Conservation (phyloP, 805 yeast species). For the Sugiyamaella valdiviana region DNA sequence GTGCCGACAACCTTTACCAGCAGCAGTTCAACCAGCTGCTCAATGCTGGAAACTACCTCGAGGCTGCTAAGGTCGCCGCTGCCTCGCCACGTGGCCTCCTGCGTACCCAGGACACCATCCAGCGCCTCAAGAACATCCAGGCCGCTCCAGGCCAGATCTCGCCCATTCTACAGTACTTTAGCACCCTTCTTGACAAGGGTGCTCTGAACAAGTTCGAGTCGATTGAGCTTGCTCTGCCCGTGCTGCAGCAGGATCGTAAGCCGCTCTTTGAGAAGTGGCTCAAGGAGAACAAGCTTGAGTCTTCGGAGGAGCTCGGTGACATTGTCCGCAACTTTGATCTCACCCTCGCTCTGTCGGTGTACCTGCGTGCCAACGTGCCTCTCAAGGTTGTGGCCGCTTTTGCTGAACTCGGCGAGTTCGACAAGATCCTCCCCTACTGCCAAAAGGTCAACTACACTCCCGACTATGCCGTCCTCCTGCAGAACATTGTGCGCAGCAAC, state of each 20-base stretch:
- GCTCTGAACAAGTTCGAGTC: slow-evolving; percentile 89
- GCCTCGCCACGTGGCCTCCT: slow-evolving; percentile 72
- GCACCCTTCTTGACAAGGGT: slow-evolving; percentile 86
- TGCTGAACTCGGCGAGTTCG: slow-evolving; percentile 95
- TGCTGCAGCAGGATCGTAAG: slow-evolving; percentile 88
- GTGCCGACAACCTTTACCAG: slow-evolving; percentile 86
- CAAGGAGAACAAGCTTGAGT: slow-evolving; percentile 87
- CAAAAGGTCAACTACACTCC: slow-evolving; percentile 84
- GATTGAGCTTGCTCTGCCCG: slow-evolving; percentile 90
- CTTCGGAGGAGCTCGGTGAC: slow-evolving; percentile 97
- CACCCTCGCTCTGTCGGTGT: slow-evolving; percentile 83
- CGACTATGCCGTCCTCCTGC: slow-evolving; percentile 82
- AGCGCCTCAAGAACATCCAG: slow-evolving; percentile 82
- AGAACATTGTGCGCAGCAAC: slow-evolving; percentile 81
- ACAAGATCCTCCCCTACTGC: slow-evolving; percentile 90
- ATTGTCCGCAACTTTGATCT: slow-evolving; percentile 83
- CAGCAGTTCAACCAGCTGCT: slow-evolving; percentile 88
- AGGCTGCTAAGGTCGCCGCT: slow-evolving; percentile 96
- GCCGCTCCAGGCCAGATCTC: slow-evolving; percentile 93
- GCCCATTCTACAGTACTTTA: slow-evolving; percentile 88
- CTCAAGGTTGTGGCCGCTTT: slow-evolving; percentile 84
- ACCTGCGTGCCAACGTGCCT: slow-evolving; percentile 74
- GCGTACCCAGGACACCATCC: slow-evolving; percentile 91
- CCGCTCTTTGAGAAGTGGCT: slow-evolving; percentile 94
- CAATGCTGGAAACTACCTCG: slow-evolving; percentile 76